Evolutionary conservation across 1,284 basidiomycete genomes (phyloP), one percentile per base, ranked within the genome.

Genomic region (Veloporphyrellus conicus): DNA sequence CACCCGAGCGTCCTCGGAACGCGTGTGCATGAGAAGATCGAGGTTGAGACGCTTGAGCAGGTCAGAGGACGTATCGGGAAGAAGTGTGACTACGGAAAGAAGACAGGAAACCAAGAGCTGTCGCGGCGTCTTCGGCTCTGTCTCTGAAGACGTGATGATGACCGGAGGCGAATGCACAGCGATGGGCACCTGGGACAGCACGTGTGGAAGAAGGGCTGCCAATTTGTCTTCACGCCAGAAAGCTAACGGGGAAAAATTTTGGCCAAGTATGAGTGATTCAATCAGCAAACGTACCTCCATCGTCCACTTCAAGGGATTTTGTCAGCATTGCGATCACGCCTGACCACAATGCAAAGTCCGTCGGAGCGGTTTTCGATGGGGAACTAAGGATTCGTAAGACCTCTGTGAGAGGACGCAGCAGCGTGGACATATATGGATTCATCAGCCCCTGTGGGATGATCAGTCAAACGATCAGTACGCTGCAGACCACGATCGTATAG

Each of bases 151-250:
- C 1, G 18, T 7, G 4, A 5, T 10, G 15, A 3, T 4, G 11
- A 3, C 22, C 1, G 35, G 8, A 5, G 51, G 16, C 18, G 62
- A 39, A 28, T 33, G 49, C 8, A 50, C 48, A 1, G 52, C 47
- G 5, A 47, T 27, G 3, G 64, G 54, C 4, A 67, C 54, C 45
- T 63, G 63, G 4, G 59, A 54, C 8, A 61, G 25, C 4, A 64
- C 6, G 23, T 61, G 57, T 19, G 64, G 61, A 35, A 67, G 44
- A 6, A 63, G 52, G 0, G 28, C 78, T 16, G 80, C 75, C 18
- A 92, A 68, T 49, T 85, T 85, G 54, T 89, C 82, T 50, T 91
- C 84, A 20, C 88, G 83, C 94, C 93, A 97, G 76, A 89, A 96
- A 8, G 73, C 90, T 91, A 54, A 2, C 49, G 29, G 10, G 43